Percentiles rank a stretch among this genome's conserved stretches.
phyloP scores from a whole-genome alignment of 352 stramenopile genomes.

The Pythium coloratum region DNA sequence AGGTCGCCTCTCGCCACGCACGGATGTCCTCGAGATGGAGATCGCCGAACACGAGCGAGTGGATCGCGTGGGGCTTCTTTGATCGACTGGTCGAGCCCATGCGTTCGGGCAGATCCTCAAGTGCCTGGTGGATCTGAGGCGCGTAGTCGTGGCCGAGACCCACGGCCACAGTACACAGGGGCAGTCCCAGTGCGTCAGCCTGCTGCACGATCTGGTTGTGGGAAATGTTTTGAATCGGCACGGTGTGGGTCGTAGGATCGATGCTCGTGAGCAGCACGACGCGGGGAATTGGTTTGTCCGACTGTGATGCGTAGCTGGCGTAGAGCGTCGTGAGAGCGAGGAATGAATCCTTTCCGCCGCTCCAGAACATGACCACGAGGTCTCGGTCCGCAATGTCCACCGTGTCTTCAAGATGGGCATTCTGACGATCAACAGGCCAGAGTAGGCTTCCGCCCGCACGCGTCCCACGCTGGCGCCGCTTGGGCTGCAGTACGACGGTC shows the following conservation, averaged over 20 bases:
- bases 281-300: conserved; percentile 35
- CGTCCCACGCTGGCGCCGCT: conserved; percentile 30
- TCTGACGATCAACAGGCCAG: conserved; percentile 23
- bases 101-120: conserved; percentile 31
- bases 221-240: conserved; percentile 84
- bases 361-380: conserved; percentile 86
- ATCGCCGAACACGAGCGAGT: conserved; percentile 80
- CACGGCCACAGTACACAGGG: conserved; percentile 75
- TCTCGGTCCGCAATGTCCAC: conserved; percentile 25
- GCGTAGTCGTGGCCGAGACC: conserved; percentile 37
- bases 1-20: conserved; percentile 70
- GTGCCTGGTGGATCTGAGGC: conserved; percentile 28
- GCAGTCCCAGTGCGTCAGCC: conserved; percentile 68
- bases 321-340: conserved; percentile 60
- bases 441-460: conserved; percentile 33
- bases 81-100: conserved; percentile 22
- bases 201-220: conserved; percentile 74
- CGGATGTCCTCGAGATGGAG: conserved; percentile 87
- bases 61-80: conserved; percentile 31
- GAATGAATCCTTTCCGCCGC: conserved; percentile 90
- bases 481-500: conserved; percentile 28
- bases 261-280: conserved; percentile 89
- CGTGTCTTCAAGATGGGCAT: conserved; percentile 17
- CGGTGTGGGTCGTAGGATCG: conserved; percentile 64
- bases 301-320: conserved; percentile 25